Evolutionary conservation across 352 stramenopile species (phyloP).

Genomic region (Globisporangium emineosum): DNA sequence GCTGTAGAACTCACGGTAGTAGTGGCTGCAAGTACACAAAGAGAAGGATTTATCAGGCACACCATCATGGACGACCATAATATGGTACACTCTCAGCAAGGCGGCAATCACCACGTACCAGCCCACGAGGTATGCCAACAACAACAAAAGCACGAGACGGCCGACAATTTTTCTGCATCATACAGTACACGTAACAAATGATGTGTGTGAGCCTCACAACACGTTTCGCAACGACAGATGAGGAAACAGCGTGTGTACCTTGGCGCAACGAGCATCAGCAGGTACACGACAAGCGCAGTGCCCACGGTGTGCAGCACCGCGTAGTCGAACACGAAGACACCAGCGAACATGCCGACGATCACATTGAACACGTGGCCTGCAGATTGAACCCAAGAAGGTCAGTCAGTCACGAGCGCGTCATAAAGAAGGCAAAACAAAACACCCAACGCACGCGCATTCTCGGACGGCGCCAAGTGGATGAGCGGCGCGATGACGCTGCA

Average conservation of each 20-base stretch:
- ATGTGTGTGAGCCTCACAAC: neutral
- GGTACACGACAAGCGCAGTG: constrained; percentile 57
- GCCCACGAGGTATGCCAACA: constrained; percentile 67
- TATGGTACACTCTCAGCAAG: too few species aligned
- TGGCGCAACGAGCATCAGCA: constrained; percentile 61
- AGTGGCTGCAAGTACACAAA: constrained; percentile 41
- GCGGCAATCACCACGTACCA: constrained; percentile 34
- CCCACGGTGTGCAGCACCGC: constrained; percentile 72
- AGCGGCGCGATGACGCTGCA: constrained; percentile 70
- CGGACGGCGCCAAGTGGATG: constrained; percentile 49
- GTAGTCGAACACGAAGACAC: constrained; percentile 79
- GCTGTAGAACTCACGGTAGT: constrained; percentile 81
- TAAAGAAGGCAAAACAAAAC: neutral
- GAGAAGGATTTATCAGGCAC: neutral
- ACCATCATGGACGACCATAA: neutral
- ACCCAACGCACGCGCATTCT: constrained; percentile 54
- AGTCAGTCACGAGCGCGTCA: neutral
- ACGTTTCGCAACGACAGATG: neutral
- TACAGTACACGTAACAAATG: constrained; percentile 7
- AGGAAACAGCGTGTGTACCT: constrained; percentile 26
- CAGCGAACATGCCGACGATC: constrained; percentile 50
- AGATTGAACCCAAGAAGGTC: neutral
- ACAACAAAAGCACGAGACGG: constrained; percentile 52
- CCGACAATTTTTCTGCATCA: constrained; percentile 66
- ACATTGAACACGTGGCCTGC: constrained; percentile 78